These are phyloP conservation scores for Exophiala sp. DNA, from an alignment of 2,329 filamentous ascomycete genomes.

Conservation along the genomic window DNA sequence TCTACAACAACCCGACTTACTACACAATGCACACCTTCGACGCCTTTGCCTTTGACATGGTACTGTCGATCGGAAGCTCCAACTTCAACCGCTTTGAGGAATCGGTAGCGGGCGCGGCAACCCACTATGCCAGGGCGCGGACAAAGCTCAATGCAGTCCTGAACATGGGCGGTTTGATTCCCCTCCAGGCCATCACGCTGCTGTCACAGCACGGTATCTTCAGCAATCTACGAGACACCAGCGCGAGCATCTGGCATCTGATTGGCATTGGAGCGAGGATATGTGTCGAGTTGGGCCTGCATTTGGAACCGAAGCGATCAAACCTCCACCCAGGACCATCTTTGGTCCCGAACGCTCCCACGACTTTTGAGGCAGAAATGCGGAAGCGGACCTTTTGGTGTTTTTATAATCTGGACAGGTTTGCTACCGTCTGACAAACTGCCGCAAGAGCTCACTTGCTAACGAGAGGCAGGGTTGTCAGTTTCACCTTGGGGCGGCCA, in stretches of 20 bases:
- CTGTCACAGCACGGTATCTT: slow-evolving; percentile 42
- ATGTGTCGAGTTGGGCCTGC: slow-evolving; percentile 41
- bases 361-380: slow-evolving; percentile 6
- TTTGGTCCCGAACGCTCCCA: background rate
- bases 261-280: slow-evolving; percentile 41
- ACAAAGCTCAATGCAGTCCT: slow-evolving; percentile 36
- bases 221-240: slow-evolving; percentile 37
- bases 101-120: slow-evolving; percentile 35
- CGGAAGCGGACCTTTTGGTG: slow-evolving; percentile 8
- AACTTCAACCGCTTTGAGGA: background rate
- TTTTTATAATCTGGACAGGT: slow-evolving; percentile 10
- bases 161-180: slow-evolving; percentile 34
- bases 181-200: slow-evolving; percentile 40
- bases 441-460: no score
- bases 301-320: slow-evolving; percentile 40
- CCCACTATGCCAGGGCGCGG: slow-evolving; percentile 39
- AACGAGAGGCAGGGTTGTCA: slow-evolving; percentile 11
- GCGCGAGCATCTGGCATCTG: slow-evolving; percentile 43
- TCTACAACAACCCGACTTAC: slow-evolving; percentile 27
- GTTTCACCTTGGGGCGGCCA: slow-evolving; percentile 9
- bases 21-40: slow-evolving; percentile 32
- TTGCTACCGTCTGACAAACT: no score
- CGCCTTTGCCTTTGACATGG: slow-evolving; percentile 40
- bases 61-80: slow-evolving; percentile 38
- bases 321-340: slow-evolving; percentile 33